Evolutionary conservation across 2,329 filamentous ascomycete species (phyloP).

Genomic region (Decorospora gaudefroyi): DNA sequence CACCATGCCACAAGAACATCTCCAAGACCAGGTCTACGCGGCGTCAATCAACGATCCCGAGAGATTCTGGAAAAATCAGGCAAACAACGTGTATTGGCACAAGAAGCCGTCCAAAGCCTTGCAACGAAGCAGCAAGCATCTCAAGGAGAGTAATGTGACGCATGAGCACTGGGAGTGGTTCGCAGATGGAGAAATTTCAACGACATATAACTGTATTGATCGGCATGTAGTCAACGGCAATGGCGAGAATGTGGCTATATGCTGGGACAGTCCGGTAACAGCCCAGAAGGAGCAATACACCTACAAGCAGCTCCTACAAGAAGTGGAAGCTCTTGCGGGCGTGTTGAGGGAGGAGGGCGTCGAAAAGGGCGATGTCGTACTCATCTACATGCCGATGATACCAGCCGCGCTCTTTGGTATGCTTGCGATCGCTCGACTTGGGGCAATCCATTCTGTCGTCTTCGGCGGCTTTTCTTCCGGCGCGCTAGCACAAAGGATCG

Average conservation of each 20-base stretch:
- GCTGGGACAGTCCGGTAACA: conserved; percentile 87
- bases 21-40: conserved; percentile 57
- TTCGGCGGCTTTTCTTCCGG: conserved; percentile 88
- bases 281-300: conserved; percentile 71
- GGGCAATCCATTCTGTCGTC: conserved; percentile 87
- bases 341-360: conserved; percentile 83
- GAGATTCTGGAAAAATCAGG: conserved; percentile 75
- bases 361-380: conserved; percentile 79
- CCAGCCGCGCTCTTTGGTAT: conserved; percentile 86
- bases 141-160: conserved; percentile 62
- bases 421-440: conserved; percentile 77
- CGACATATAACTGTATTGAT: conserved; percentile 89
- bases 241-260: conserved; percentile 74
- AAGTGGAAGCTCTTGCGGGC: conserved; percentile 81
- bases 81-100: conserved; percentile 79
- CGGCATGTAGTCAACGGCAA: conserved; percentile 79
- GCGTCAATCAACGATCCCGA: conserved; percentile 70
- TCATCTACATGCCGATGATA: conserved; percentile 98
- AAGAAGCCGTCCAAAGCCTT: conserved; percentile 69
- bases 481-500: conserved; percentile 85
- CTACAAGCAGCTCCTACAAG: conserved; percentile 73
- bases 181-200: conserved; percentile 83
- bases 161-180: conserved; percentile 91
- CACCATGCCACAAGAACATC: conserved; percentile 20
- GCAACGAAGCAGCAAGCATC: conserved; percentile 63